Evolutionary conservation across 768 basidiomycete genomes (phyloP).

Genomic region (Hypsizygus marmoreus): DNA sequence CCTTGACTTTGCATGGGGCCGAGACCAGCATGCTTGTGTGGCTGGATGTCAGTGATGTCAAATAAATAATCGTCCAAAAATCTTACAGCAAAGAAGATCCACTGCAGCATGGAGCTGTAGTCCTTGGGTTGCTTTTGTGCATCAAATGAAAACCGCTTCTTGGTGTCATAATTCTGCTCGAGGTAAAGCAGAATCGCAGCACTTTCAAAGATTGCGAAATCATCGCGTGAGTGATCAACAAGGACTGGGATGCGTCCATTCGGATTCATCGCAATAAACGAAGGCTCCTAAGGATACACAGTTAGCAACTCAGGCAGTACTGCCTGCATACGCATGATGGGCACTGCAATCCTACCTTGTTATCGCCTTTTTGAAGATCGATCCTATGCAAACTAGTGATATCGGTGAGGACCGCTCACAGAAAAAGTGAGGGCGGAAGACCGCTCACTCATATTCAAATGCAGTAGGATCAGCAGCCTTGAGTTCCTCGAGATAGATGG

Average conservation of each 20-base stretch:
- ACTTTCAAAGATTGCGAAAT: slow-evolving; percentile 74
- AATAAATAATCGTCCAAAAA: slow-evolving; percentile 5
- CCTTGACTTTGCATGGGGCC: slow-evolving; percentile 89
- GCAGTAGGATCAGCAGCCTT: slow-evolving; percentile 51
- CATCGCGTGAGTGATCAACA: slow-evolving; percentile 57
- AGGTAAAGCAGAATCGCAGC: slow-evolving; percentile 86
- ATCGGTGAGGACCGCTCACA: too few species aligned
- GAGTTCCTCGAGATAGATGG: slow-evolving; percentile 66
- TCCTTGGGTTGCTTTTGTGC: slow-evolving; percentile 51
- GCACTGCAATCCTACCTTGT: too few species aligned
- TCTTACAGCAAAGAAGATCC: slow-evolving; percentile 82
- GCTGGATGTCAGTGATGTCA: background rate
- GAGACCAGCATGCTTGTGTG: slow-evolving; percentile 67
- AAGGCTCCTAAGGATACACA: slow-evolving; percentile 44
- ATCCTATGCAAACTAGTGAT: too few species aligned
- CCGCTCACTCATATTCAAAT: slow-evolving; percentile 45
- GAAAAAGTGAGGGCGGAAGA: background rate
- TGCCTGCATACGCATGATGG: too few species aligned
- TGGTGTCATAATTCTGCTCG: slow-evolving; percentile 76
- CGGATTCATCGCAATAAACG: slow-evolving; percentile 77
- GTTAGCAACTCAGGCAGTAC: too few species aligned
- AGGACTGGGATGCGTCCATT: slow-evolving; percentile 74
- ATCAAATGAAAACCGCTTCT: slow-evolving; percentile 62
- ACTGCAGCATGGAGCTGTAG: slow-evolving; percentile 75
- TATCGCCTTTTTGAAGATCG: too few species aligned